Evolutionary conservation across 1,139 yeast genomes (phyloP), one percentile per base, ranked within the genome.

Genomic region (Geotrichum histeridarum): DNA sequence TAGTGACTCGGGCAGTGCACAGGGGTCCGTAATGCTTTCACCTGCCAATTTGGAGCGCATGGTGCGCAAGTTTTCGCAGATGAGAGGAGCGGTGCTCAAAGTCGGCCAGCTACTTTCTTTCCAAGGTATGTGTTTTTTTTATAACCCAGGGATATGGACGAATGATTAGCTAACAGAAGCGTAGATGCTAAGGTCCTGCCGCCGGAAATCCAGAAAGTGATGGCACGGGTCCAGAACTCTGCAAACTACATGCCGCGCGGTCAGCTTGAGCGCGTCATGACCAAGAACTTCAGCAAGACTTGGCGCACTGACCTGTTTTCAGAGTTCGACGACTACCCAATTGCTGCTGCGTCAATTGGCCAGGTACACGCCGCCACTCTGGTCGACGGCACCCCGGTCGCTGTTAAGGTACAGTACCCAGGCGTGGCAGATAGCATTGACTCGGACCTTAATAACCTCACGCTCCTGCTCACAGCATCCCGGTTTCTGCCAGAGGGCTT

Each of bases 71-170:
- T 82, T 93, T 64, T 82, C 94, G 51, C 83, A 87, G 66, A 94
- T 93, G 99, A 79, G 99, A 67, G 99, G 99, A 12, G 99, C 99
- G 2, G 99, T 99, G 2, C 77, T 93, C 64, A 93, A 93, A 67
- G 79, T 93, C 53, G 99, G 99, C 14, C 99, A 93, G 71, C 81
- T 93, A 84, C 74, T 94, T 70, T 88, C 97, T 1, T 91, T 93
- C 69, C 99, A 93, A 70, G 98, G 46, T 42, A 5, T 7, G 38
- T 35, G n/a, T n/a, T n/a, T n/a, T n/a, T n/a, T n/a, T n/a, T n/a
- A n/a, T n/a, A n/a, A n/a, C n/a, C n/a, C n/a, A n/a, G n/a, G n/a
- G n/a, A n/a, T n/a, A n/a, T n/a, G 38, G 27, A 22, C 27, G 27
- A 22, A 5, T 3, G 27, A 22, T 22, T 3, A 9, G 32, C 32